These are phyloP conservation scores for Canariomyces notabilis DNA, from an alignment of 2,329 filamentous ascomycete species.

Conservation along the genomic window DNA sequence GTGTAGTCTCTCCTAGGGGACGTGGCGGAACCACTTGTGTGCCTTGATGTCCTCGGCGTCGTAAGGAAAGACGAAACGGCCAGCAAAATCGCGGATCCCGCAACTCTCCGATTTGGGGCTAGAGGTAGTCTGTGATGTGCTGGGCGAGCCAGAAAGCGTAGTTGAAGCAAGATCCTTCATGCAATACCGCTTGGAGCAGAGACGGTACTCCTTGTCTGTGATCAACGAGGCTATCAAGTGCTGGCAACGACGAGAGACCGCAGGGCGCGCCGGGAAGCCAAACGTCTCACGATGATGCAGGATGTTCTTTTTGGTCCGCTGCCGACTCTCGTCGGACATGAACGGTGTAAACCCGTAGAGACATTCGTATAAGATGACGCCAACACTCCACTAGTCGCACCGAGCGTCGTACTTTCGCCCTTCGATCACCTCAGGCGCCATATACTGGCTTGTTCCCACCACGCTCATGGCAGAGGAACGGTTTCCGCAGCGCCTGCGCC, in stretches of 20 bases:
- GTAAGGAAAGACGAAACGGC: constrained; percentile 69
- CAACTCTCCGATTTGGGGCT: background rate
- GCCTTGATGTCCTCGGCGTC: constrained; percentile 86
- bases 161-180: constrained; percentile 49
- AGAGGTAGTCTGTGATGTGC: background rate
- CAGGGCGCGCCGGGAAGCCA: constrained; percentile 61
- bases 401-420: constrained; percentile 82
- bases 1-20: constrained; percentile 74
- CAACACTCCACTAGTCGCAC: constrained; percentile 97
- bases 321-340: constrained; percentile 68
- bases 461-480: constrained; percentile 75
- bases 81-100: constrained; percentile 29
- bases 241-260: constrained; percentile 65
- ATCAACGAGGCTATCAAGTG: constrained; percentile 71
- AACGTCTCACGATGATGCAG: constrained; percentile 67
- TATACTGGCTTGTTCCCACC: constrained; percentile 95
- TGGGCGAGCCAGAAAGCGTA: background rate
- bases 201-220: constrained; percentile 66
- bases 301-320: constrained; percentile 83
- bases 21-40: constrained; percentile 78
- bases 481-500: constrained; percentile 64
- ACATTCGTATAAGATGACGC: constrained; percentile 91
- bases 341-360: constrained; percentile 91
- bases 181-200: constrained; percentile 72
- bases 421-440: constrained; percentile 89